Evolutionary conservation across 108 stramenopile genomes (phyloP), one percentile per base, ranked within the genome.

Genomic region (Cyclotella cryptica): DNA sequence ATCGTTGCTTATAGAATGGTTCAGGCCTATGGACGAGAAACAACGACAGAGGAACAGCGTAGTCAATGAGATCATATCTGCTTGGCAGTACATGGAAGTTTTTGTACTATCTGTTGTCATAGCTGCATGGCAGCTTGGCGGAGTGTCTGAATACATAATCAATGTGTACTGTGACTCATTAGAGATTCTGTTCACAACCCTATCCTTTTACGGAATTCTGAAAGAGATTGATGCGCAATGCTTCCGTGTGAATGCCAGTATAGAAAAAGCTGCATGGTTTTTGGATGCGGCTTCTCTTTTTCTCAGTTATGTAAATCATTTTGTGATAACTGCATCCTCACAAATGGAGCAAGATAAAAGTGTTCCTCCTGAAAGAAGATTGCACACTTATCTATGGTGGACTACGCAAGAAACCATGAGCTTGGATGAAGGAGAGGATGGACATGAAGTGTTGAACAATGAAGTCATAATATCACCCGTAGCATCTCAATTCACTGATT

Each of bases 31-130:
- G 61, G 84, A 81, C 0, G 46, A 69, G 45, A 78, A 40, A 52
- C 58, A 72, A 49, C 72, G 85, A 11, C 42, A 61, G 42, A 40
- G 82, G 44, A 77, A 86, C 52, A 19, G 57, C 1, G 77, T 83
- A 18, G 14, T 81, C 28, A 75, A 86, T 68, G 92, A 95, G 62
- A 76, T 81, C 55, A 52, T 95, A 19, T 71, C 69, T 43, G 92
- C 93, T 29, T 95, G 93, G 93, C 91, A 95, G 54, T 95, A 95
- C 62, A 86, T 85, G 52, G 93, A 95, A 78, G 93, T 95, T 10
- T 92, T 86, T 75, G 75, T 95, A 0, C 57, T 95, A 28, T 84
- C 90, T 0, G 68, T 91, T 39, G 72, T 92, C 41, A 88, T 95
- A 42, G 81, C 89, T 18, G 86, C 82, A 21, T 92, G 91, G 93